Conservation (phyloP, 768 basidiomycete species). For the Phanerochaete sordida region DNA sequence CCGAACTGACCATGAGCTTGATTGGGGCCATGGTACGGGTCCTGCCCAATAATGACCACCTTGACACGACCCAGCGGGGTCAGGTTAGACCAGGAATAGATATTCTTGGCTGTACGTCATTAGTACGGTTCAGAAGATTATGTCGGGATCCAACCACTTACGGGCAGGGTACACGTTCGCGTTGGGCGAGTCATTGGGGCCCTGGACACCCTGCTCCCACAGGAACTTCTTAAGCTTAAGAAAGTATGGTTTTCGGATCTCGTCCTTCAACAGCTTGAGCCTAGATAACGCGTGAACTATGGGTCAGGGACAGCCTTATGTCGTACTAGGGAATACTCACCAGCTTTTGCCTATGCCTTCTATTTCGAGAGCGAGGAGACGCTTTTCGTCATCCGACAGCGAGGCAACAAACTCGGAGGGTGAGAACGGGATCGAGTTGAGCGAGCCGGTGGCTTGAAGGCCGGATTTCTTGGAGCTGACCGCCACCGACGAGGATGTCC, state of each 20-base stretch:
- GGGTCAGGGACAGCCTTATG: too few relatives aligned
- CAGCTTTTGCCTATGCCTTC: constrained; percentile 74
- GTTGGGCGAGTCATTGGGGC: constrained; percentile 41
- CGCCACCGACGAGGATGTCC: constrained; percentile 12
- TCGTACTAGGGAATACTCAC: constrained; percentile 37
- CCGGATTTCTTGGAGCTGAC: background rate
- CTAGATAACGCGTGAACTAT: constrained; percentile 32
- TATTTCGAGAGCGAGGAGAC: constrained; percentile 63
- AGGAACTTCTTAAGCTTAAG: constrained; percentile 67
- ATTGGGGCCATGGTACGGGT: constrained; percentile 77
- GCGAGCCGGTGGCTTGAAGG: constrained; percentile 13
- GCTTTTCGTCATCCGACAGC: constrained; percentile 53
- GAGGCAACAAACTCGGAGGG: constrained; percentile 47
- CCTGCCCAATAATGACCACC: constrained; percentile 88
- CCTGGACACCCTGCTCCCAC: constrained; percentile 59
- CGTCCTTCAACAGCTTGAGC: constrained; percentile 71
- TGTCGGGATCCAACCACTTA: constrained; percentile 34
- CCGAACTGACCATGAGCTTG: constrained; percentile 76
- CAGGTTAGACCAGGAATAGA: constrained; percentile 85
- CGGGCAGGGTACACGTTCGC: constrained; percentile 75
- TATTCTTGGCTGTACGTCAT: constrained; percentile 57
- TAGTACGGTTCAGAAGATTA: background rate
- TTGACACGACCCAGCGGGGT: constrained; percentile 82
- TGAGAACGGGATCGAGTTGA: constrained; percentile 73
- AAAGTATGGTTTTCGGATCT: constrained; percentile 77